Evolutionary conservation across 768 basidiomycete genomes (phyloP).

Genomic region (Suillus luteus): DNA sequence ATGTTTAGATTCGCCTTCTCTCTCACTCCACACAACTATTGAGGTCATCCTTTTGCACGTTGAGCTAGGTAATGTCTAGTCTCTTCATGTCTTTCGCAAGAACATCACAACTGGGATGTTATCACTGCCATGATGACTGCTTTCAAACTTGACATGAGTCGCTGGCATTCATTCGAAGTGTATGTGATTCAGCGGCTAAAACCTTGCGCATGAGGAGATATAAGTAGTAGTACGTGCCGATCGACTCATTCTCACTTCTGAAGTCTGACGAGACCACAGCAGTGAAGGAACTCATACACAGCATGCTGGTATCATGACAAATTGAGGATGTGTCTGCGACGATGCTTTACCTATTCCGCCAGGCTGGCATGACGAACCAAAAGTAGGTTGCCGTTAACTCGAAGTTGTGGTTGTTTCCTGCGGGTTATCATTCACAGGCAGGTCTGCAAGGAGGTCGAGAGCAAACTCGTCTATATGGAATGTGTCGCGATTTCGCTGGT

Average conservation of each 20-base stretch:
- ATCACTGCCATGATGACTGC: background rate
- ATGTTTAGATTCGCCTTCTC: background rate
- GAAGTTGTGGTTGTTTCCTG: background rate
- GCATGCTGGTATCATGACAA: background rate
- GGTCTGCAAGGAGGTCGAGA: background rate
- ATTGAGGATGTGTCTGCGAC: background rate
- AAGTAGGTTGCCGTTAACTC: background rate
- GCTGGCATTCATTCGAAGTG: background rate
- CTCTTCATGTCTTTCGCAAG: background rate
- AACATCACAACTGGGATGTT: no score
- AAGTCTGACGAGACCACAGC: background rate
- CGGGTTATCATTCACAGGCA: background rate
- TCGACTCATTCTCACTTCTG: background rate
- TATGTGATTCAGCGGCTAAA: background rate
- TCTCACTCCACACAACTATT: background rate
- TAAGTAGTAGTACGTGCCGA: background rate
- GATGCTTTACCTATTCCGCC: background rate
- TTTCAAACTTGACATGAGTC: background rate
- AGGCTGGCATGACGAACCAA: background rate
- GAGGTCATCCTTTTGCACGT: background rate
- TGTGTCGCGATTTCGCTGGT: no score
- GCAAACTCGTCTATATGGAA: no score
- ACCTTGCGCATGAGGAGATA: background rate
- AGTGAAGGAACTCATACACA: background rate
- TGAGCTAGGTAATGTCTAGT: background rate